Base-by-base conservation (phyloP, 345 rosid species). In the Gossypium ekmanianum region DNA sequence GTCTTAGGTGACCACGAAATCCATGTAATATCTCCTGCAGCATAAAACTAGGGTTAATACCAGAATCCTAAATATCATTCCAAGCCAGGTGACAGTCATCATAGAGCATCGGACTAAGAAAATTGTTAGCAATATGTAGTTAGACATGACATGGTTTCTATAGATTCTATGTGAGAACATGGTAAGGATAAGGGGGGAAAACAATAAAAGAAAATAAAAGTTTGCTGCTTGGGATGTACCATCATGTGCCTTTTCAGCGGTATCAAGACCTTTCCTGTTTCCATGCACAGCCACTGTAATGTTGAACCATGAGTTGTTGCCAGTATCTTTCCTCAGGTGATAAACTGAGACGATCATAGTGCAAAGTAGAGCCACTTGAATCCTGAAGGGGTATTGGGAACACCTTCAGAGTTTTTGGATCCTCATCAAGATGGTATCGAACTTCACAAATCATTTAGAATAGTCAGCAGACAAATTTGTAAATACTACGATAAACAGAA, bases 401-500 rank as follows among this genome's bases (percentile, higher is more conserved):
- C 75, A 86, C 92, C 85, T 90, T 93, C 84, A 95, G 73, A 63
- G 92, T 85, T 89, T 95, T 95, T 3, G 99, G 97, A 81, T 95
- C 99, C 93, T 95, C 98, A 73, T 93, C 97, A 58, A 95, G 89
- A 81, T 93, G 97, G 76, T 93, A 95, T 16, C 94, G 97, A 44
- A 95, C 99, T 93, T 77, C 81, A 65, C 77, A 47, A 48, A 74
- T 65, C 65, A 76, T 3, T 41, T 47, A 78, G 65, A 69, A 71
- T 34, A 48, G 61, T 79, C 61, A 80, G 81, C 13, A 69, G 34
- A 20, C n/a, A 44, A 57, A 57, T 64, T 24, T 61, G 41, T 51
- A 52, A 69, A 43, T 51, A 22, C 16, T 27, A 69, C 12, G 7
- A 50, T 26, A 51, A 68, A 73, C 44, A 39, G 34, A 44, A 59